A percentile compares a stretch with the other conserved stretches of the same genome.
These are phyloP conservation scores for Scenedesmus sp. DNA, from an alignment of 163 green algal species.

Conservation along the genomic window DNA sequence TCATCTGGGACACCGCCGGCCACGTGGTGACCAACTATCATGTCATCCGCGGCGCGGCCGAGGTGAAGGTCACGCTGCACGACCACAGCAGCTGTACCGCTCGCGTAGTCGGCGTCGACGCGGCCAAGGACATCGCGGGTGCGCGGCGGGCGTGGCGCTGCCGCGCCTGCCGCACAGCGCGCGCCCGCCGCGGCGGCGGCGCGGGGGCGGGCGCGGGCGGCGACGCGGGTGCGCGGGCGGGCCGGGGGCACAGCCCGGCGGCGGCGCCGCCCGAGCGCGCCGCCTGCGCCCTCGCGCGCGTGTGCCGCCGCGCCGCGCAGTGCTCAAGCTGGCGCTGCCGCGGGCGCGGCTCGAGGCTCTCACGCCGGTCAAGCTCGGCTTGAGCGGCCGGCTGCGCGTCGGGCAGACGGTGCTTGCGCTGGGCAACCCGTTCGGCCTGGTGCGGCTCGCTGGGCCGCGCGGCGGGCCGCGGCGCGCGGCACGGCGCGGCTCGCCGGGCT, in stretches of 20 bases:
- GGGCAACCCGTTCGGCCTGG: constrained; percentile 73
- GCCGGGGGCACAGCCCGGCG: no score
- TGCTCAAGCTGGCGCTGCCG: constrained; percentile 66
- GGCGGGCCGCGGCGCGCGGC: no score
- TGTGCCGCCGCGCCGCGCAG: no score
- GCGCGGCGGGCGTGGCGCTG: no score
- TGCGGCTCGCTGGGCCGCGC: no score
- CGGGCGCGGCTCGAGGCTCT: constrained; percentile 48
- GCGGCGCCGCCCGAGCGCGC: no score
- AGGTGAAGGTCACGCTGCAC: constrained; percentile 68
- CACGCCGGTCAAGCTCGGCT: constrained; percentile 45
- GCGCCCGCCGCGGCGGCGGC: no score
- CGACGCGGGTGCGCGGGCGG: no score
- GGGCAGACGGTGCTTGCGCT: constrained; percentile 74
- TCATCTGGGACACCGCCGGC: constrained; percentile 66
- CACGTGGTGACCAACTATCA: constrained; percentile 70
- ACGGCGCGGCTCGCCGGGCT: no score
- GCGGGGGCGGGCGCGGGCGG: no score
- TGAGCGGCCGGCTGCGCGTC: constrained; percentile 50
- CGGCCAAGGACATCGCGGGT: constrained; percentile 66
- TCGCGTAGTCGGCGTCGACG: constrained; percentile 60
- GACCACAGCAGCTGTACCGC: constrained; percentile 63
- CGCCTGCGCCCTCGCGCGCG: no score
- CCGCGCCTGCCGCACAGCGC: no score
- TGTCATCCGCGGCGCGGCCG: constrained; percentile 72